phyloP scores from a whole-genome alignment of 1,139 yeast genomes.

The Hyphopichia pseudoburtonii region DNA sequence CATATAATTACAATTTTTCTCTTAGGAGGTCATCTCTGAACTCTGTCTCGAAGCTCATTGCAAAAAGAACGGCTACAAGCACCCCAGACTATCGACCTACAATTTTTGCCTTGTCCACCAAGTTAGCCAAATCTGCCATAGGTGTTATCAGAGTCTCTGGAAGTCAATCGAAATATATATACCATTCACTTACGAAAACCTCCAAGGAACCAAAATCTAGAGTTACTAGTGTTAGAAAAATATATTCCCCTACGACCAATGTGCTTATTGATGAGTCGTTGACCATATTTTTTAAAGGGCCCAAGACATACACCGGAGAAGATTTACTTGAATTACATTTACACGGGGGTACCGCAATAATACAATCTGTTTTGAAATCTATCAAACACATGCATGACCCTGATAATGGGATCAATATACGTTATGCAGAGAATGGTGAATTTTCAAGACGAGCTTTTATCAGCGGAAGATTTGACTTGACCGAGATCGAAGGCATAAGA shows the following conservation, averaged over 20 bases:
- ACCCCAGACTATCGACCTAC: constrained; percentile 50
- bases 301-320: constrained; percentile 92
- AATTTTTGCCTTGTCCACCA: constrained; percentile 86
- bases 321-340: constrained; percentile 82
- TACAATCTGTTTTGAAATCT: constrained; percentile 64
- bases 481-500: constrained; percentile 87
- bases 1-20: too few relatives aligned
- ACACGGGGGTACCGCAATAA: constrained; percentile 92
- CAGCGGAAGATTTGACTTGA: constrained; percentile 67
- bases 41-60: too few relatives aligned
- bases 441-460: constrained; percentile 81
- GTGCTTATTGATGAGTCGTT: constrained; percentile 73
- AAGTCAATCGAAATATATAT: constrained; percentile 50
- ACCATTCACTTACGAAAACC: constrained; percentile 45
- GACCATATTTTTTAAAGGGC: constrained; percentile 65
- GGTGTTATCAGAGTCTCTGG: constrained; percentile 88
- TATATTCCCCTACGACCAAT: constrained; percentile 41
- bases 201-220: constrained; percentile 47
- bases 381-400: constrained; percentile 54
- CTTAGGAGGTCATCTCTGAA: too few relatives aligned
- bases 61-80: not conserved
- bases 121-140: constrained; percentile 78
- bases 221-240: constrained; percentile 53
- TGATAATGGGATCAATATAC: constrained; percentile 39
- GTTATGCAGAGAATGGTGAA: constrained; percentile 93